These are phyloP conservation scores for Prunus yedoensis DNA, from an alignment of 331 rosid species.

Conservation along the genomic window DNA sequence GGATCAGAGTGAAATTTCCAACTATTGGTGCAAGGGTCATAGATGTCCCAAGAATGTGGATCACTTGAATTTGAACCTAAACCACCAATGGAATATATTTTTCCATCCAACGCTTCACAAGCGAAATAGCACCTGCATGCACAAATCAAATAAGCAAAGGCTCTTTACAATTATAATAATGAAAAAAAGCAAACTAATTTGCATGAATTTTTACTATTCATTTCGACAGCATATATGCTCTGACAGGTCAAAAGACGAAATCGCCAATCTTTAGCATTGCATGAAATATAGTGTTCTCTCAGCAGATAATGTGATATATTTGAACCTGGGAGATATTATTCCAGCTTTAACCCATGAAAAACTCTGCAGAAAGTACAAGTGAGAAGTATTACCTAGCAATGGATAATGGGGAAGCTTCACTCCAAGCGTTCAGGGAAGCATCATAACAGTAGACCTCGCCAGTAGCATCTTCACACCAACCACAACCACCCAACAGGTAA, in stretches of 20 bases:
- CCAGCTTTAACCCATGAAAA: background rate
- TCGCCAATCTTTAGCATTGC: background rate
- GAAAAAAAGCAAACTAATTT: background rate
- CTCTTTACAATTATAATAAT: background rate
- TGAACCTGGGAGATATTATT: background rate
- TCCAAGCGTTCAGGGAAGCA: conserved; percentile 31
- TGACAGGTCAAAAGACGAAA: background rate
- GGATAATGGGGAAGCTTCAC: conserved; percentile 18
- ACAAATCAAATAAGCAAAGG: background rate
- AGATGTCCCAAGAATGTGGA: no score
- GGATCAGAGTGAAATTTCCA: no score
- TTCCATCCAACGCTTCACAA: no score
- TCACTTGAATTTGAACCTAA: no score
- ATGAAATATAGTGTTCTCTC: background rate
- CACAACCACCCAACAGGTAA: conserved; percentile 86
- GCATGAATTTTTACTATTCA: background rate
- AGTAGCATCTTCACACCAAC: conserved; percentile 78
- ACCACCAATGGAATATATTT: no score
- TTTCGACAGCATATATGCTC: background rate
- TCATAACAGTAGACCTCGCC: conserved; percentile 73
- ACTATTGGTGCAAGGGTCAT: no score
- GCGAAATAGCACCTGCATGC: background rate
- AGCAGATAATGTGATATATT: background rate
- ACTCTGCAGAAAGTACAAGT: background rate
- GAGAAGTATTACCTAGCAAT: conserved; percentile 62